Conservation (phyloP, 1,284 basidiomycete genomes). For the Hymenochaete sp. region DNA sequence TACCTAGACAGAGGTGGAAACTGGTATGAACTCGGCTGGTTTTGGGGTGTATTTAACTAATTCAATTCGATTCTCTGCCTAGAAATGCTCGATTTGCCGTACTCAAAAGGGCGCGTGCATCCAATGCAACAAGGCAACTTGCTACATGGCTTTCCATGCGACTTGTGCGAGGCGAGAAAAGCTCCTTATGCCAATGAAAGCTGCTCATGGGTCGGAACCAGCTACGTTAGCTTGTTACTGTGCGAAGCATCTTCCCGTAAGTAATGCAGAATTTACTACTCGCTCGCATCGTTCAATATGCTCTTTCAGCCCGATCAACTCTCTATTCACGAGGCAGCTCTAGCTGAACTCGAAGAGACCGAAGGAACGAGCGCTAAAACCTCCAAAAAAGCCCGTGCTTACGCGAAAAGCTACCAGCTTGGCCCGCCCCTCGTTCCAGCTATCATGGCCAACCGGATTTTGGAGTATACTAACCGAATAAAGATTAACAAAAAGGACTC, state of each 20-base stretch:
- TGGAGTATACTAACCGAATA: constrained; percentile 71
- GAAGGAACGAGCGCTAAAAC: constrained; percentile 14
- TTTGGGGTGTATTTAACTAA: background rate
- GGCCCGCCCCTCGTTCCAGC: constrained; percentile 71
- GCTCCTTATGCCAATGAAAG: constrained; percentile 82
- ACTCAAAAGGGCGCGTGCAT: constrained; percentile 86
- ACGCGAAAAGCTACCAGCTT: constrained; percentile 72
- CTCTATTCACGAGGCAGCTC: constrained; percentile 48
- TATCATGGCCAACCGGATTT: constrained; percentile 67
- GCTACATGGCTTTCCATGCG: constrained; percentile 91
- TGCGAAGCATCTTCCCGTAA: constrained; percentile 81
- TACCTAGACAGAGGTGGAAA: constrained; percentile 91
- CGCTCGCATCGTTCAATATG: background rate
- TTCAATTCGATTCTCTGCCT: constrained; percentile 1
- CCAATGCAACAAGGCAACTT: constrained; percentile 88
- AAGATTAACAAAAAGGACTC: constrained; percentile 69
- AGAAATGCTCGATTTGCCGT: constrained; percentile 86
- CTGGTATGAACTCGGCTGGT: constrained; percentile 49
- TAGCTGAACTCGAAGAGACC: constrained; percentile 29
- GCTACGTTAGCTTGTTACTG: constrained; percentile 72
- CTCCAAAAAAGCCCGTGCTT: constrained; percentile 67
- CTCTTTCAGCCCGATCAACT: constrained; percentile 53
- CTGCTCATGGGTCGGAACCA: constrained; percentile 62
- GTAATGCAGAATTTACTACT: constrained; percentile 25
- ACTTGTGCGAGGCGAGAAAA: constrained; percentile 89